Conservation (phyloP, 345 rosid species). For the Euphorbia peplus region DNA sequence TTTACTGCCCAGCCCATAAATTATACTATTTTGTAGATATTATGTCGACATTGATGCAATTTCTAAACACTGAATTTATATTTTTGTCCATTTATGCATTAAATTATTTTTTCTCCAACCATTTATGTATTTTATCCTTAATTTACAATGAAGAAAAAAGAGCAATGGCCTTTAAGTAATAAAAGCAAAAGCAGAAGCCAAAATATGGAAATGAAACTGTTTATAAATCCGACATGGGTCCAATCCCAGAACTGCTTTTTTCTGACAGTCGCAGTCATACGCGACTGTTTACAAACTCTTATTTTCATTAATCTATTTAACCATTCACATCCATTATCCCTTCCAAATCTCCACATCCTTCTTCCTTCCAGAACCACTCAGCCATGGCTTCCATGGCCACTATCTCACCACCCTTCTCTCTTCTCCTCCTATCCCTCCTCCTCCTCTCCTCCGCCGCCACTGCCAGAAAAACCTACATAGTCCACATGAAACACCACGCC, state of each 20-base stretch:
- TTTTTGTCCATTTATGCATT: no score
- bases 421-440: conserved; percentile 10
- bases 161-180: background rate
- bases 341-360: no score
- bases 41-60: no score
- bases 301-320: background rate
- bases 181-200: background rate
- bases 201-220: background rate
- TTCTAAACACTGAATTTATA: no score
- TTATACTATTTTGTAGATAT: no score
- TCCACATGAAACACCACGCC: conserved; percentile 58
- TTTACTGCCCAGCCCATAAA: no score
- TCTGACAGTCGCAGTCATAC: background rate
- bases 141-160: no score
- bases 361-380: background rate
- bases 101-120: no score
- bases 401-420: no score
- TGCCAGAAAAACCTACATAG: conserved; percentile 60
- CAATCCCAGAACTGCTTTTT: background rate
- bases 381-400: conserved; percentile 14
- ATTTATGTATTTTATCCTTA: no score
- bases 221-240: conserved; percentile 1
- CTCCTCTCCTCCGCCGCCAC: conserved; percentile 4
- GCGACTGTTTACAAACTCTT: conserved; percentile 3
- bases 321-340: background rate